Evolutionary conservation across 1,284 basidiomycete species (phyloP).

Genomic region (Boletus sp.): DNA sequence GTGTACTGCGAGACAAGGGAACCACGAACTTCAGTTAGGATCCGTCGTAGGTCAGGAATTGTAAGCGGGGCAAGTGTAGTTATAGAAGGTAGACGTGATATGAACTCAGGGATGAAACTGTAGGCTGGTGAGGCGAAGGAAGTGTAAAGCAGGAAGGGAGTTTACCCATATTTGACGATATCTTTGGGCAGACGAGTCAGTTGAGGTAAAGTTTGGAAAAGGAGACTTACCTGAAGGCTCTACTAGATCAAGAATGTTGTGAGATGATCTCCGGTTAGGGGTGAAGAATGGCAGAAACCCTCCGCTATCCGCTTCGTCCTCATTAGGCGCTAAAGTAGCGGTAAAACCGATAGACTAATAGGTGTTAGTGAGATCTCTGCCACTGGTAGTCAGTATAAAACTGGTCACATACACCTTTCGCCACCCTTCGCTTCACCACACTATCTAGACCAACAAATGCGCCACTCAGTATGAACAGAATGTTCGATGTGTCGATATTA

Average conservation of each 20-base stretch:
- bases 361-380: constrained; percentile 1
- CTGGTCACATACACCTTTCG: constrained; percentile 68
- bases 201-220: constrained; percentile 3
- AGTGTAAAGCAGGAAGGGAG: not conserved
- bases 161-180: constrained; percentile 79
- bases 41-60: constrained; percentile 75
- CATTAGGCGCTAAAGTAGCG: constrained; percentile 53
- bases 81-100: constrained; percentile 85
- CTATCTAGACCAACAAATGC: constrained; percentile 92
- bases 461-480: constrained; percentile 88
- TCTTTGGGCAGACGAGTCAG: constrained; percentile 44
- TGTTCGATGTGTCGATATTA: constrained; percentile 82
- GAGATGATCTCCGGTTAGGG: constrained; percentile 51
- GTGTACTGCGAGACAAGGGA: constrained; percentile 89
- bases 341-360: constrained; percentile 84
- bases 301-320: constrained; percentile 31
- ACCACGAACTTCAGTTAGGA: constrained; percentile 89
- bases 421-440: constrained; percentile 72
- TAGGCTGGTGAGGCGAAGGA: constrained; percentile 8
- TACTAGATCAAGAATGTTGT: constrained; percentile 57
- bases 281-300: constrained; percentile 66
- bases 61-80: constrained; percentile 78
- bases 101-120: constrained; percentile 91
- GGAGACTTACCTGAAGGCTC: constrained; percentile 56
- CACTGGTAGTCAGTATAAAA: not conserved